Percentiles rank a stretch among this genome's conserved stretches.
Conservation (phyloP, 1,139 yeast species). For the Suhomyces coccinellae region DNA sequence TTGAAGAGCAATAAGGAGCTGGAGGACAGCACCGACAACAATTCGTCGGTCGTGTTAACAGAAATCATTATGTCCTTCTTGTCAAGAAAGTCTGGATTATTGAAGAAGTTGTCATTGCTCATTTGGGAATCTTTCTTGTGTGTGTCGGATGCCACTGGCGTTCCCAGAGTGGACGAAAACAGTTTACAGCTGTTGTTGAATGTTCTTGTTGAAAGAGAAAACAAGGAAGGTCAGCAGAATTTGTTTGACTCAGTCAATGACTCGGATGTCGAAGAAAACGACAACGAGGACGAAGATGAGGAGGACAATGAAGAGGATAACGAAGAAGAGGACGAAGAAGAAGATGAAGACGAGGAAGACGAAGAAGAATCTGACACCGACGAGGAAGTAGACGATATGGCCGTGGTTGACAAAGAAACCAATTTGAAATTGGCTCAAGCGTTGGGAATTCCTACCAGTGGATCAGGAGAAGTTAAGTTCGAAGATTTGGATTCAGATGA, state of each 20-base stretch:
- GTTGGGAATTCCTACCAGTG: slow-evolving; percentile 61
- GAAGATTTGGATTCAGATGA: slow-evolving; percentile 33
- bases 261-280: slow-evolving; percentile 35
- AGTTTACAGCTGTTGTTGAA: slow-evolving; percentile 19
- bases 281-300: slow-evolving; percentile 28
- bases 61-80: slow-evolving; percentile 78
- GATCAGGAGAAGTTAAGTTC: slow-evolving; percentile 47
- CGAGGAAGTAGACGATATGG: slow-evolving; percentile 24
- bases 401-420: slow-evolving; percentile 67
- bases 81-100: slow-evolving; percentile 67
- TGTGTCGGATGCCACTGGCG: slow-evolving; percentile 28
- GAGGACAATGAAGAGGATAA: slow-evolving; percentile 28
- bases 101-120: slow-evolving; percentile 68
- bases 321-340: slow-evolving; percentile 34
- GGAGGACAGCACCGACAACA: slow-evolving; percentile 22
- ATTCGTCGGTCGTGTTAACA: slow-evolving; percentile 63
- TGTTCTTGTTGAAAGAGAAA: slow-evolving; percentile 73
- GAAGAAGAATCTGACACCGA: slow-evolving; percentile 25
- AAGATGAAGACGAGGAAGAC: slow-evolving; percentile 35
- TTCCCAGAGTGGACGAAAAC: slow-evolving; percentile 24
- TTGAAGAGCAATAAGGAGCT: slow-evolving; percentile 21
- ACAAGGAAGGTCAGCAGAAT: slow-evolving; percentile 75
- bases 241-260: slow-evolving; percentile 70
- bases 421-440: slow-evolving; percentile 77
- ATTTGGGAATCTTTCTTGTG: slow-evolving; percentile 70